Conservation (phyloP, 768 basidiomycete species). For the Antrodiella citrinella region DNA sequence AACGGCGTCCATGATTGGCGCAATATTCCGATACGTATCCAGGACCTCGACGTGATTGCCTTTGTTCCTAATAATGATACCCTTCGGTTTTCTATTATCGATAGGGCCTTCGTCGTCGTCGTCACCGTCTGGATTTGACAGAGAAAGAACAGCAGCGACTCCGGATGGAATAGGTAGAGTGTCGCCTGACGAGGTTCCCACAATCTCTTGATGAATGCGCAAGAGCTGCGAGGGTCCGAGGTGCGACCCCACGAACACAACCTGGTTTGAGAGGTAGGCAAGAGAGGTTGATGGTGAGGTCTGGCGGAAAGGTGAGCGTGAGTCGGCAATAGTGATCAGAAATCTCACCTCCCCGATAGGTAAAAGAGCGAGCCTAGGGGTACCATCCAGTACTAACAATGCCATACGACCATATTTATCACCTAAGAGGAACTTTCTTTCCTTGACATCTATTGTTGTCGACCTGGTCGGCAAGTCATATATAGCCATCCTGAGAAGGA, state of each 20-base stretch:
- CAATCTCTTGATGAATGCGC: constrained; percentile 40
- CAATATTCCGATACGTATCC: constrained; percentile 66
- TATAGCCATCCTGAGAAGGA: too few species aligned
- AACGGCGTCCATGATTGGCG: constrained; percentile 77
- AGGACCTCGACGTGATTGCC: constrained; percentile 57
- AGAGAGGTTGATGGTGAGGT: constrained; percentile 64
- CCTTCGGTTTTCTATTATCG: constrained; percentile 28
- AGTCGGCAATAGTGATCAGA: background rate
- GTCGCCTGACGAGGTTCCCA: constrained; percentile 30
- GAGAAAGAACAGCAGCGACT: constrained; percentile 33
- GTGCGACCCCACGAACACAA: constrained; percentile 75
- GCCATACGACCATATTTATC: constrained; percentile 67
- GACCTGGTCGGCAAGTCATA: background rate
- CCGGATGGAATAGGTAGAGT: constrained; percentile 47
- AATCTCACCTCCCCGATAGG: constrained; percentile 69
- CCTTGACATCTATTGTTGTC: constrained; percentile 24
- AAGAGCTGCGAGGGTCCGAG: constrained; percentile 75
- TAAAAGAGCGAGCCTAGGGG: constrained; percentile 41
- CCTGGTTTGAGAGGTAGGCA: constrained; percentile 62
- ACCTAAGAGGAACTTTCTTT: constrained; percentile 49
- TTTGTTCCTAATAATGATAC: constrained; percentile 40
- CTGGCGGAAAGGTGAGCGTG: constrained; percentile 27
- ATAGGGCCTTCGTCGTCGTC: constrained; percentile 28
- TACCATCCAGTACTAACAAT: constrained; percentile 47
- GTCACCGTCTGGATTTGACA: constrained; percentile 19